These are phyloP conservation scores for Pichia thaimueangensis DNA, from an alignment of 805 yeast genomes.

Conservation along the genomic window DNA sequence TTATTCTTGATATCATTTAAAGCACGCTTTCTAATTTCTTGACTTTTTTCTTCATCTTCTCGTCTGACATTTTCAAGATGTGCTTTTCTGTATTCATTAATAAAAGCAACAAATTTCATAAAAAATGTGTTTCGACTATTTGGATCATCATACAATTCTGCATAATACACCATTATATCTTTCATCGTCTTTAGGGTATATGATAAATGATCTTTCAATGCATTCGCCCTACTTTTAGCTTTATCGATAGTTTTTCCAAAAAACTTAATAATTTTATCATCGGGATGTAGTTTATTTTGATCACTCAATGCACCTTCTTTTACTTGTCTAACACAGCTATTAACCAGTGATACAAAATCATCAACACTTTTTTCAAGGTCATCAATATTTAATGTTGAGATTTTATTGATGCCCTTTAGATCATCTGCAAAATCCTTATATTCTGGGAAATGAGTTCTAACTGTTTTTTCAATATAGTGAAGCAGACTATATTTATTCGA, in stretches of 20 bases:
- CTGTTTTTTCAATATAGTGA: conserved; percentile 66
- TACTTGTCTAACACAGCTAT: conserved; percentile 46
- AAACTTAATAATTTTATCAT: conserved; percentile 51
- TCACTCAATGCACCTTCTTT: conserved; percentile 63
- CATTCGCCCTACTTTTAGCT: conserved; percentile 38
- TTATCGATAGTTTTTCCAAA: conserved; percentile 34
- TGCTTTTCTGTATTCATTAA: conserved; percentile 55
- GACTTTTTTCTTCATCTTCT: conserved; percentile 63
- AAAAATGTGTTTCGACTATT: conserved; percentile 55
- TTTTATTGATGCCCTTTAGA: conserved; percentile 42
- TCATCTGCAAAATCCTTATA: conserved; percentile 57
- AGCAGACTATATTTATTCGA: conserved; percentile 64
- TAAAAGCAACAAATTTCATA: conserved; percentile 53
- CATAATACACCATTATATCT: conserved; percentile 60
- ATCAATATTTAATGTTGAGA: conserved; percentile 58
- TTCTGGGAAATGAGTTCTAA: conserved; percentile 63
- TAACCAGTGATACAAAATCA: conserved; percentile 46
- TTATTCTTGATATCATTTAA: conserved; percentile 31
- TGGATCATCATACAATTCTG: conserved; percentile 54
- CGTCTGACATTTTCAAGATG: conserved; percentile 57
- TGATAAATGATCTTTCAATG: conserved; percentile 44
- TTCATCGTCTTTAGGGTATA: conserved; percentile 48
- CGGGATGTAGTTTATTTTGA: conserved; percentile 55
- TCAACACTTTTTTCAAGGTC: conserved; percentile 53
- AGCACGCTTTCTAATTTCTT: conserved; percentile 55